Base-by-base conservation (phyloP, 768 basidiomycete species). In the Termitomyces sp. region DNA sequence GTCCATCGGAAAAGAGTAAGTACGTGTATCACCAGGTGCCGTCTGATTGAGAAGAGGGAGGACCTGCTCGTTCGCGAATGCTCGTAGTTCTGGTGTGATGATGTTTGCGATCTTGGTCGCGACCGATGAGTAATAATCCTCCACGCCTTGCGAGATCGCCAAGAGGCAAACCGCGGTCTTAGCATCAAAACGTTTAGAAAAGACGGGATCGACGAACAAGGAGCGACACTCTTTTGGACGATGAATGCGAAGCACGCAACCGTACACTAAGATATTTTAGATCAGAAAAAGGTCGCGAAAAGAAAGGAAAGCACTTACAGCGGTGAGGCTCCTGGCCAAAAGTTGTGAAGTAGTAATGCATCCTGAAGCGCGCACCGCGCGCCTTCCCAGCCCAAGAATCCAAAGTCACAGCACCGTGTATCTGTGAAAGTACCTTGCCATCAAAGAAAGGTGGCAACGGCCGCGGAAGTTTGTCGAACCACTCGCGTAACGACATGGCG, bases 121-220 rank as follows among this genome's bases (percentile, higher is more conserved):
- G 34, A 85, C 67, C 4, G 69, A 67, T 18, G 81, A 83, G 44
- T 87, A 79, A 62, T 85, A 84, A 22, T 76, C 69, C 5, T 83
- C 84, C 10, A 85, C 72, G 9, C 84, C 85, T 59, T 83, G 78
- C 2, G 85, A 83, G 67, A 90, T 81, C 0, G 87, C 89, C 16
- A 83, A 73, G 24, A 91, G 69, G 58, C 81, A 83, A 2, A 83
- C 89, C 0, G 88, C 89, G 0, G 79, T 76, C 68, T 86, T 88
- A n/a, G 88, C 88, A 53, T 90, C 88, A 0, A 72, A 70, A 3
- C 82, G 82, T 63, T 82, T 86, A 2, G 74, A 62, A 61, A 89
- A 89, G 16, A 75, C 74, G 0, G 84, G 74, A n/a, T 89, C 87
- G 30, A 86, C 85, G 5, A 91, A 67, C 62, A 78, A 91, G 0